Evolutionary conservation across 225 moss, liverwort and hornwort species (phyloP).

Genomic region (Takakia lepidozioides): DNA sequence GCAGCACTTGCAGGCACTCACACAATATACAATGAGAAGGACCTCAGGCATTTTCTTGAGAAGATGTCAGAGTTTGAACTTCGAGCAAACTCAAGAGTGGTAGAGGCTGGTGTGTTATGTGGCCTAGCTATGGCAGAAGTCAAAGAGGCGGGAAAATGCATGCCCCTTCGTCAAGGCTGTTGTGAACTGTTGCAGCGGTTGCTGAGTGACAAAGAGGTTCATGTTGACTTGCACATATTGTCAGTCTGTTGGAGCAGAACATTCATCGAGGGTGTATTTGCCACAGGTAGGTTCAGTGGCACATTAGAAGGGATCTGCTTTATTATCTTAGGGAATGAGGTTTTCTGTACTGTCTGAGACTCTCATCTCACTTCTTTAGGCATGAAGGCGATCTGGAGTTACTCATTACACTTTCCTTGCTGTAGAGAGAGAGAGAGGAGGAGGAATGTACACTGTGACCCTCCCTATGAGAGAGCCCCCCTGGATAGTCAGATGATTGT

Average conservation of each 20-base stretch:
- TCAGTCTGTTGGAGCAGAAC: slow-evolving; percentile 88
- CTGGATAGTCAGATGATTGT: too few species aligned
- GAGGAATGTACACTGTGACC: too few species aligned
- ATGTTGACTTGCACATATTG: slow-evolving; percentile 49
- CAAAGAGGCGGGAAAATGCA: slow-evolving; percentile 42
- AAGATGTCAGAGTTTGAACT: slow-evolving; percentile 58
- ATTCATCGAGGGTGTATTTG: slow-evolving; percentile 56
- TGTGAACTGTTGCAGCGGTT: slow-evolving; percentile 32
- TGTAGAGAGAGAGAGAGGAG: too few species aligned
- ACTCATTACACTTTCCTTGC: too few species aligned
- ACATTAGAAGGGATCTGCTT: background rate
- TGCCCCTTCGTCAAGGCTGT: slow-evolving; percentile 74
- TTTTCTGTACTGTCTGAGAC: background rate
- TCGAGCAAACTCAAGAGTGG: slow-evolving; percentile 55
- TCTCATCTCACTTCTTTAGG: background rate
- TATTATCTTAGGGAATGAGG: background rate
- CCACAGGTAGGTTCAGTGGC: slow-evolving; percentile 13
- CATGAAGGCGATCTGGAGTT: background rate
- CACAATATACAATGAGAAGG: slow-evolving; percentile 16
- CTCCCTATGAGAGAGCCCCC: too few species aligned
- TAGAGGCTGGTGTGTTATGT: slow-evolving; percentile 49
- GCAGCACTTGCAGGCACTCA: slow-evolving; percentile 30
- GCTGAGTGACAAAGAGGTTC: slow-evolving; percentile 20
- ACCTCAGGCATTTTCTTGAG: slow-evolving; percentile 21
- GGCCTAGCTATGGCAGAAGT: slow-evolving; percentile 45